Evolutionary conservation across 2,329 filamentous ascomycete genomes (phyloP), one percentile per base, ranked within the genome.

Genomic region (Juglanconis sp.): DNA sequence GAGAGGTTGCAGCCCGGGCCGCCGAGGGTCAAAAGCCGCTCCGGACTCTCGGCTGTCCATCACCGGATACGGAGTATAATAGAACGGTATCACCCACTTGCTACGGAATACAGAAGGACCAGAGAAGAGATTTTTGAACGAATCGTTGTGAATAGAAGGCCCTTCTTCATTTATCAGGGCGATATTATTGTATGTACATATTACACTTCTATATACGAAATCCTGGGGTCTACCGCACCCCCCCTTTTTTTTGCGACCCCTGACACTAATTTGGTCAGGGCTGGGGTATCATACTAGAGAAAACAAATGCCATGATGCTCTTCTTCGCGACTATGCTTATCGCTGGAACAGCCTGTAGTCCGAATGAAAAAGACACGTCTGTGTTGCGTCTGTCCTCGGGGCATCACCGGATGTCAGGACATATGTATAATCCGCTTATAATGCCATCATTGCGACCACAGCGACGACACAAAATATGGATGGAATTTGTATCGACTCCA

Each of bases 391-490:
- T 8, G 49, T 36, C 31, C 49, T 36, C 13, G 10, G 17, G 3
- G 7, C 11, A 17, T 36, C 15, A 13, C 49, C 49, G 31, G 5
- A n/a, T 17, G 6, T 11, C 5, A 31, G 30, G 30, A 17, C 8
- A 38, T 38, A 38, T 34, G 13, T n/a, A 24, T 17, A 35, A 32
- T 24, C 10, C 48, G 47, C 36, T 34, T 40, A 38, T 65, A 61
- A 71, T 13, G 58, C 65, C 30, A 65, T 46, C 57, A 70, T 54
- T 30, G 65, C 68, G 8, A 70, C 53, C 13, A 65, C 65, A 4
- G 65, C 68, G 31, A 67, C 60, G 5, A 70, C 55, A 44, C 66
- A 68, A 24, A 70, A 35, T 2, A 68, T 62, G 1, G 65, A 64
- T 4, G 63, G 62, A 36, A 59, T 64, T 8, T 53, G 48, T 32